Base-by-base conservation (phyloP, 805 yeast species). In the Zygosaccharomyces lentus region DNA sequence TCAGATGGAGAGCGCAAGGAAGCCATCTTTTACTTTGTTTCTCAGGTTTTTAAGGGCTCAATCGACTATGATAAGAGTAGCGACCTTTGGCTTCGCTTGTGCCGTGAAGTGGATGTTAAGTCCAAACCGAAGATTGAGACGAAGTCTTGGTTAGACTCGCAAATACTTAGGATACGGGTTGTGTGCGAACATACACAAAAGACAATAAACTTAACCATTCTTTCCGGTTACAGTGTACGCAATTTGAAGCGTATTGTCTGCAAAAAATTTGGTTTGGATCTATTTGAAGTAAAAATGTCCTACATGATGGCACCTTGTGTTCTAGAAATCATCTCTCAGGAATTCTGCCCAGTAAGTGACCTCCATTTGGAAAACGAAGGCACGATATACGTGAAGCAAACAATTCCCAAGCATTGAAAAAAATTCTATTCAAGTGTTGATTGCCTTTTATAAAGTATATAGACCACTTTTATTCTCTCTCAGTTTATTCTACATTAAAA, bases 11-110 rank as follows among this genome's bases (percentile, higher is more conserved):
- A 81, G 40, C 69, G 88, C 13, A 52, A 48, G 5, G 84, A 82
- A 52, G 83, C 86, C 1, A 96, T 88, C 59, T 59, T 85, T 4
- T 87, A 76, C 57, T 80, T 84, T 49, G 67, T 84, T 24, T 71
- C 80, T 4, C 72, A 72, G 49, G 77, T 84, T 0, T 36, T 45
- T 7, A 43, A 48, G 1, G 57, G 58, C 1, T 58, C 63, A 5
- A 53, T 68, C 41, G 34, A 34, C 1, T 69, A 64, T 34, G 53
- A 64, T 16, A 37, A 34, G 12, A 34, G 13, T 4, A 43, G 41
- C 15, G 29, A 27, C 15, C 58, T 76, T 24, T 82, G 84, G 84
- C 35, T 41, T 2, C 29, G 61, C 21, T 69, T 79, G n/a, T 56
- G 66, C 8, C 34, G 48, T 2, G 67, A 66, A 45, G 69, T 80